Conservation (phyloP, 768 basidiomycete genomes). For the Lactarius evosmus region DNA sequence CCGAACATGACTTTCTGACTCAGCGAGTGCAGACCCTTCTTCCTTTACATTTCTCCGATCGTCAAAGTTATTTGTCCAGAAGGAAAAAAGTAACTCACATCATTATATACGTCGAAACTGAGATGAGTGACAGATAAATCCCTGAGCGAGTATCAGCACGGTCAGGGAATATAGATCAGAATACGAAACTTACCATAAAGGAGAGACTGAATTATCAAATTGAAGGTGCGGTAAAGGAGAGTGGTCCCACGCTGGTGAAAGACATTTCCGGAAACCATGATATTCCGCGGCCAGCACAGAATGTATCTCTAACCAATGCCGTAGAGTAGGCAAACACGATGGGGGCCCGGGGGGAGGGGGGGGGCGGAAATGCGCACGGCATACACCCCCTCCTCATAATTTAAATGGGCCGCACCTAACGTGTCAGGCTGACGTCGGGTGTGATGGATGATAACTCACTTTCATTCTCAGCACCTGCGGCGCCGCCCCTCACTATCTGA, state of each 20-base stretch:
- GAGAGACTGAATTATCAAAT: neutral
- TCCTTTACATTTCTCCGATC: neutral
- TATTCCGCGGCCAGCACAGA: neutral
- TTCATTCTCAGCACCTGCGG: no score
- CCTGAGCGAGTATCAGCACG: neutral
- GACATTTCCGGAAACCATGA: neutral
- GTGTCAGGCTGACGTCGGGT: no score
- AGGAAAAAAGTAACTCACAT: neutral
- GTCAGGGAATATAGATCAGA: neutral
- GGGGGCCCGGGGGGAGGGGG: no score
- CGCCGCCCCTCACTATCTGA: no score
- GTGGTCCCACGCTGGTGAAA: neutral
- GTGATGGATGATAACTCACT: no score
- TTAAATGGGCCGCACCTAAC: no score
- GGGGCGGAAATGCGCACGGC: neutral
- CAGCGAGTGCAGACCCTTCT: neutral
- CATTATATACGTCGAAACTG: conserved; percentile 7
- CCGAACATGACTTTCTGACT: conserved; percentile 2
- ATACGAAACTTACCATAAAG: neutral
- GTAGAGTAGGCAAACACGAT: neutral
- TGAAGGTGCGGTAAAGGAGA: neutral
- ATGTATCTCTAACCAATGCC: neutral
- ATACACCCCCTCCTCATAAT: no score
- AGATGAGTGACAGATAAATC: conserved; percentile 12
- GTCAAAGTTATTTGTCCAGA: neutral